phyloP scores from a whole-genome alignment of 257 asterid genomes.

The Petunia axillaris region DNA sequence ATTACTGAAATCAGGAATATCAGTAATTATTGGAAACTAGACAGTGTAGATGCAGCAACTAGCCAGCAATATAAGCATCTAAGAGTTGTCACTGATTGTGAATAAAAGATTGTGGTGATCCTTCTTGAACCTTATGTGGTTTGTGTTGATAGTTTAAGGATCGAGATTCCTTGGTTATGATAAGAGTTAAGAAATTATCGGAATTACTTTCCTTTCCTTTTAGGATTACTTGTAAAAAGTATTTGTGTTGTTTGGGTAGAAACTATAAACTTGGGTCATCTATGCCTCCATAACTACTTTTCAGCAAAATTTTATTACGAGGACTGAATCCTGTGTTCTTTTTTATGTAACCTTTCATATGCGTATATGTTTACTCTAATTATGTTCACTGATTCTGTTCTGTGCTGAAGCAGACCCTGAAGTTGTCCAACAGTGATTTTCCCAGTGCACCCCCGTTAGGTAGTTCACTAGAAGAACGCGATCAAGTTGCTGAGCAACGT shows the following conservation, averaged over 20 bases:
- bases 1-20: no score
- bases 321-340: not conserved
- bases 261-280: slow-evolving; percentile 5
- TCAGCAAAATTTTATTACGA: not conserved
- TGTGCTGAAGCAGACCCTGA: slow-evolving; percentile 35
- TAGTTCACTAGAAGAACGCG: slow-evolving; percentile 34
- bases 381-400: slow-evolving; percentile 36
- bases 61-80: no score
- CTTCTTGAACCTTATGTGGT: slow-evolving; percentile 4
- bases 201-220: no score
- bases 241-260: not conserved
- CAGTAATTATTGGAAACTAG: no score
- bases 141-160: slow-evolving; percentile 8
- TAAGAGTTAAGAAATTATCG: no score
- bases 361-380: slow-evolving; percentile 5
- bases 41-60: no score
- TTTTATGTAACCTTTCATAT: slow-evolving; percentile 8
- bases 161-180: slow-evolving; percentile 6
- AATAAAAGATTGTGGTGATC: not conserved
- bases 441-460: slow-evolving; percentile 89
- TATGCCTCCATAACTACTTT: not conserved
- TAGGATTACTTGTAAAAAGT: no score
- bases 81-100: no score
- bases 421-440: slow-evolving; percentile 40
- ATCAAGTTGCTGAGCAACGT: slow-evolving; percentile 47